These are phyloP conservation scores for Mucor saturninus DNA, from an alignment of 371 early-diverging fungal species.

Conservation along the genomic window DNA sequence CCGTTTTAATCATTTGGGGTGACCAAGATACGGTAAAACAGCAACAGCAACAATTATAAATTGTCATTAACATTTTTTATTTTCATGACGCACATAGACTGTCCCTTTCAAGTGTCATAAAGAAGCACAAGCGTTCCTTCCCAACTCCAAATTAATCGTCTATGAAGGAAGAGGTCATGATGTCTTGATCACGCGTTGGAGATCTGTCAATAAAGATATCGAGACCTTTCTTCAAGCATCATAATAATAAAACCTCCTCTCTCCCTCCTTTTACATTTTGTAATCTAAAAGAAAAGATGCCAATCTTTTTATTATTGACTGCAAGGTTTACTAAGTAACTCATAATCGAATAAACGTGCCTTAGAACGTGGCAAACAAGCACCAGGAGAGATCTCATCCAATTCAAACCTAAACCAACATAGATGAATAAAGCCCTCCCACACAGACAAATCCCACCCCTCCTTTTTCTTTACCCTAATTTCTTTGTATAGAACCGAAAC, in stretches of 20 bases:
- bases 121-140: constrained; percentile 28
- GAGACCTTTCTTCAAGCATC: constrained; percentile 10
- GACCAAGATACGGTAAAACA: constrained; percentile 44
- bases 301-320: background rate
- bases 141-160: constrained; percentile 29
- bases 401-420: constrained; percentile 42
- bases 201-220: constrained; percentile 22
- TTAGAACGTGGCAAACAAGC: constrained; percentile 51
- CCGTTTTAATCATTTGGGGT: constrained; percentile 52
- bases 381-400: constrained; percentile 67
- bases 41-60: background rate
- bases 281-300: too few relatives aligned
- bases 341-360: constrained; percentile 64
- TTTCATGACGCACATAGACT: constrained; percentile 22
- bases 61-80: background rate
- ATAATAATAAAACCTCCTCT: background rate
- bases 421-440: too few relatives aligned
- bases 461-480: constrained; percentile 47
- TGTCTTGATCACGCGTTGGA: constrained; percentile 33
- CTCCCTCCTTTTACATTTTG: background rate
- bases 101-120: constrained; percentile 38
- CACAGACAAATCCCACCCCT: too few relatives aligned
- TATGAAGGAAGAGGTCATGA: constrained; percentile 47
- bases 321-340: constrained; percentile 58
- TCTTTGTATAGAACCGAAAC: constrained; percentile 58